A percentile compares a stretch with the other conserved stretches of the same genome.
phyloP scores from a whole-genome alignment of 2,329 filamentous ascomycete species.

The Fusarium sororula region DNA sequence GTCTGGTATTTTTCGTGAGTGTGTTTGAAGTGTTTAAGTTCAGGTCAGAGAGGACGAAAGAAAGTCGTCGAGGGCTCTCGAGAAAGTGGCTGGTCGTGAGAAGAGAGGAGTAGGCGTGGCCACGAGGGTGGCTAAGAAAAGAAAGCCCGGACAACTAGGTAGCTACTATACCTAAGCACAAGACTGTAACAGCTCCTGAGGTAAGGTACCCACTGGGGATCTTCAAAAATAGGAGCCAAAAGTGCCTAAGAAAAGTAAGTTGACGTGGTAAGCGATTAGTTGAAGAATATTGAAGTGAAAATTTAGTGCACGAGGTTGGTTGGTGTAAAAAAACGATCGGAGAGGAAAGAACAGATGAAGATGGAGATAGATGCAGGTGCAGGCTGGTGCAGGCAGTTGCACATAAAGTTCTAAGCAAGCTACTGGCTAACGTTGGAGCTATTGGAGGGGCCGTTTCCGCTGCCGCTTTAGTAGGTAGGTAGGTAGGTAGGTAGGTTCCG shows the following conservation, averaged over 20 bases:
- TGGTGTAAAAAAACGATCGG: slow-evolving; percentile 13
- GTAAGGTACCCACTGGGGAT: slow-evolving; percentile 10
- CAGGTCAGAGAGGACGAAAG: not conserved
- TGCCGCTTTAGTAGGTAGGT: not conserved
- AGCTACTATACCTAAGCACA: not conserved
- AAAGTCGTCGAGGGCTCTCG: slow-evolving; percentile 2
- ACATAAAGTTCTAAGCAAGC: slow-evolving; percentile 9
- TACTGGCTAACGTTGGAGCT: slow-evolving; percentile 20
- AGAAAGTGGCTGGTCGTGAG: slow-evolving; percentile 27
- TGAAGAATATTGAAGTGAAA: not conserved
- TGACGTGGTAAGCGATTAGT: not conserved
- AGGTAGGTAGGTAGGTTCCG: not conserved
- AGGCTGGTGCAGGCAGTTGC: slow-evolving; percentile 12
- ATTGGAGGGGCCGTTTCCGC: slow-evolving; percentile 18
- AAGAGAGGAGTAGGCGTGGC: slow-evolving; percentile 13
- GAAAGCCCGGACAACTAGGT: slow-evolving; percentile 2
- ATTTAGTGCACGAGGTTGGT: slow-evolving; percentile 20
- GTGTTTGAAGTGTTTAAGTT: not conserved
- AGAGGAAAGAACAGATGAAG: slow-evolving; percentile 19
- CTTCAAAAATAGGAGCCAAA: not conserved
- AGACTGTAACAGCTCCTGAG: slow-evolving; percentile 4
- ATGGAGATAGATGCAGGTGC: slow-evolving; percentile 23
- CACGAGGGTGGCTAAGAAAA: slow-evolving; percentile 6
- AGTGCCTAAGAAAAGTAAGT: not conserved
- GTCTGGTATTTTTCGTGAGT: not conserved